These are phyloP conservation scores for Lecanicillium sp. DNA, from an alignment of 2,329 filamentous ascomycete genomes.

Conservation along the genomic window DNA sequence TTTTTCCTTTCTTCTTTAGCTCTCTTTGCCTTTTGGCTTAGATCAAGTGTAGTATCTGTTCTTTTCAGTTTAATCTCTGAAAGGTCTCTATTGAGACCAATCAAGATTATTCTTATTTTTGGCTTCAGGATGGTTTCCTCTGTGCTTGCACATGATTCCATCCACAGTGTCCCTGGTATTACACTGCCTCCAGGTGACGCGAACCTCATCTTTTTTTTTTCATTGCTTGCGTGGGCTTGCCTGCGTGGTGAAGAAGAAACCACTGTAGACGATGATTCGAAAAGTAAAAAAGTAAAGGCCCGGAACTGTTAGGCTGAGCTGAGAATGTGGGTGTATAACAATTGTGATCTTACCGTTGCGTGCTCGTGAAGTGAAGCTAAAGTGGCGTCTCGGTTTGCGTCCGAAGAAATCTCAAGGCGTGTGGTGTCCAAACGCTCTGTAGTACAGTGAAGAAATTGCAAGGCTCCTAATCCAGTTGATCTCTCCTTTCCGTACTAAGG, in stretches of 20 bases:
- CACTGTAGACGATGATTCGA: background rate
- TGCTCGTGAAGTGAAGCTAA: too few species aligned
- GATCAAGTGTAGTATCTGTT: slow-evolving; percentile 96
- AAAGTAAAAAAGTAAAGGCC: too few species aligned
- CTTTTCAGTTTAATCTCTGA: slow-evolving; percentile 97
- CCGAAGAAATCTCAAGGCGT: too few species aligned
- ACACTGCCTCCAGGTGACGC: slow-evolving; percentile 37
- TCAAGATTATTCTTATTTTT: slow-evolving; percentile 73
- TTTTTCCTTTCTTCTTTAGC: slow-evolving; percentile 28
- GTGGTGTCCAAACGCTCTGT: too few species aligned
- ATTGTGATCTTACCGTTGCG: too few species aligned
- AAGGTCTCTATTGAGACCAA: slow-evolving; percentile 65
- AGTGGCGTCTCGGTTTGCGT: too few species aligned
- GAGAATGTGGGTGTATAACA: too few species aligned
- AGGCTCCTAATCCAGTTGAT: too few species aligned
- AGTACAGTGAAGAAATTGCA: too few species aligned
- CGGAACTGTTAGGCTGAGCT: too few species aligned
- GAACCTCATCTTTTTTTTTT: slow-evolving; percentile 26
- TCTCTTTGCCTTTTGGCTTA: slow-evolving; percentile 58
- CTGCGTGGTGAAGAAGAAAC: slow-evolving; percentile 29
- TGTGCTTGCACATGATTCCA: slow-evolving; percentile 32
- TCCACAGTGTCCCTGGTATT: slow-evolving; percentile 37
- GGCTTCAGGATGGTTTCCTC: slow-evolving; percentile 24
- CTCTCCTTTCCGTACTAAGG: too few species aligned
- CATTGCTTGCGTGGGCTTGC: slow-evolving; percentile 30